These are phyloP conservation scores for Viola odorata DNA, from an alignment of 345 rosid genomes.

Conservation along the genomic window DNA sequence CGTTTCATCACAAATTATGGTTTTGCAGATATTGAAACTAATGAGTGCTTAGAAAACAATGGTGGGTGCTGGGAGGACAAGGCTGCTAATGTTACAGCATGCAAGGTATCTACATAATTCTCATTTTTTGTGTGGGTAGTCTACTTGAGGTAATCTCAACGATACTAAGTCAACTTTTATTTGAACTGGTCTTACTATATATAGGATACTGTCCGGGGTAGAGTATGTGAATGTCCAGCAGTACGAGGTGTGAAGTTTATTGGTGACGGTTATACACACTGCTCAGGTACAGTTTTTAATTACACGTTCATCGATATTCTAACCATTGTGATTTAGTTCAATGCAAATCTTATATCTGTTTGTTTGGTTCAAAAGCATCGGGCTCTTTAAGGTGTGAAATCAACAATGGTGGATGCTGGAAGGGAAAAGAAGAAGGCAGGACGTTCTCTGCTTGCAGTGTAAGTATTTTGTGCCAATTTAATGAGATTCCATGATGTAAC, in stretches of 20 bases:
- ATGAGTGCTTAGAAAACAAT: constrained; percentile 29
- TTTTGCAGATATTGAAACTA: constrained; percentile 26
- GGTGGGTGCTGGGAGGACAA: constrained; percentile 37
- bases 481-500: background rate
- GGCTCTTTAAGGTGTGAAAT: constrained; percentile 67
- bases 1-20: background rate
- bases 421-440: constrained; percentile 45
- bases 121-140: background rate
- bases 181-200: constrained; percentile 12
- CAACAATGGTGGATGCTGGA: constrained; percentile 96
- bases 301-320: background rate
- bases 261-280: constrained; percentile 87
- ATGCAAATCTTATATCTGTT: constrained; percentile 5
- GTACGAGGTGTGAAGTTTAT: constrained; percentile 72
- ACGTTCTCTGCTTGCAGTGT: constrained; percentile 79
- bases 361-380: constrained; percentile 53
- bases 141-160: background rate
- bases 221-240: constrained; percentile 84
- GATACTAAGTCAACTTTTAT: background rate
- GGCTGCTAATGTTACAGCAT: constrained; percentile 26
- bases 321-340: background rate
- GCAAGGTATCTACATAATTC: constrained; percentile 20
- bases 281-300: constrained; percentile 54
- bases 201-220: constrained; percentile 92
- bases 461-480: constrained; percentile 27